Conservation (phyloP, 768 basidiomycete species). For the Tulasnella sp. region DNA sequence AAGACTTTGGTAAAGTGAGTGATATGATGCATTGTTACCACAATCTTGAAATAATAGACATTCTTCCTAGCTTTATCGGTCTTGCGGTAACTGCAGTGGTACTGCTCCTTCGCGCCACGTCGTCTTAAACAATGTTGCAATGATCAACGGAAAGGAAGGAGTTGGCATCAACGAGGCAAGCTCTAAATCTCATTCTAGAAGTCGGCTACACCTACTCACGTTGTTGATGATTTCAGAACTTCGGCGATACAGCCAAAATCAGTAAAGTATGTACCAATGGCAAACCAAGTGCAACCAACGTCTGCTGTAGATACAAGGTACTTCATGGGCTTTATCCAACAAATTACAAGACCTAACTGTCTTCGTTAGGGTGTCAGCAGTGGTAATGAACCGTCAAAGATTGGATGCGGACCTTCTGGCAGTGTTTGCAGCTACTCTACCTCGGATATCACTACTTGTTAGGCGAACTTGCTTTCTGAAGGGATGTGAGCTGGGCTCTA, state of each 20-base stretch:
- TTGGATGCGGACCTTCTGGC: constrained; percentile 9
- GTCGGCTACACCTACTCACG: too few relatives aligned
- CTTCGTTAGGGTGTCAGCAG: too few relatives aligned
- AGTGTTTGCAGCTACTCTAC: constrained; percentile 2
- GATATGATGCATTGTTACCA: too few relatives aligned
- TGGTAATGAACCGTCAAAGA: constrained; percentile 15
- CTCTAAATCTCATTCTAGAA: too few relatives aligned
- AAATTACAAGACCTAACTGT: too few relatives aligned
- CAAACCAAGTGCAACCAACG: neutral
- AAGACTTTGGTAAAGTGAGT: neutral
- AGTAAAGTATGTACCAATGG: neutral
- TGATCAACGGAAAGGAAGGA: neutral
- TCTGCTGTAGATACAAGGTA: too few relatives aligned
- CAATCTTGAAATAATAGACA: too few relatives aligned
- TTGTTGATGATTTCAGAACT: neutral
- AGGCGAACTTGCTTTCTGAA: too few relatives aligned
- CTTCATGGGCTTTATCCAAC: too few relatives aligned
- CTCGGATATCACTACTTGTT: constrained; percentile 2
- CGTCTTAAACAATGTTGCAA: neutral
- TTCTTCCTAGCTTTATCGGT: neutral
- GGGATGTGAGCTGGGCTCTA: too few relatives aligned
- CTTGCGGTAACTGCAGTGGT: constrained; percentile 11
- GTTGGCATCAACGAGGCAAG: constrained; percentile 2
- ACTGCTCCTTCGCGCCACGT: neutral
- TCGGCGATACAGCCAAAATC: neutral